Percentiles rank a stretch among this genome's conserved stretches.
Conservation (phyloP, 1,284 basidiomycete genomes). For the Mycena sp. region DNA sequence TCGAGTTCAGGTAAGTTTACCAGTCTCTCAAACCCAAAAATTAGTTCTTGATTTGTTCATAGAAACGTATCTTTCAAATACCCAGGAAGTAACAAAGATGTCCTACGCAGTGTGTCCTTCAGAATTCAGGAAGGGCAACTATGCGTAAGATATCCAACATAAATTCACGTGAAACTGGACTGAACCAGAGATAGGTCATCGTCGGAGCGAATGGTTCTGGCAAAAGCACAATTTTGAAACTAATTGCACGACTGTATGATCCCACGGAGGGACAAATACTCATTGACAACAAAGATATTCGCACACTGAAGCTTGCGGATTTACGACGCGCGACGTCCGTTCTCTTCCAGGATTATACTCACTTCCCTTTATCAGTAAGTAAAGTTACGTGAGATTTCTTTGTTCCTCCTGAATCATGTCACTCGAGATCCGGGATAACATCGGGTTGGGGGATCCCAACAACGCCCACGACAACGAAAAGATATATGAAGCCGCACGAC, state of each 20-base stretch:
- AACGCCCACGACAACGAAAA: slow-evolving; percentile 62
- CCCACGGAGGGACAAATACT: slow-evolving; percentile 71
- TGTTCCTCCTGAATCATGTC: background rate
- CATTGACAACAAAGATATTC: slow-evolving; percentile 71
- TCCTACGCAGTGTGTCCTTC: slow-evolving; percentile 73
- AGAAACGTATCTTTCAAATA: slow-evolving; percentile 81
- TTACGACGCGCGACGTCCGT: slow-evolving; percentile 71
- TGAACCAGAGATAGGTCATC: no score
- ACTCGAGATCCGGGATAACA: slow-evolving; percentile 76
- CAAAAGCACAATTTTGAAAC: slow-evolving; percentile 81
- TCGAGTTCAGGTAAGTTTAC: slow-evolving; percentile 68
- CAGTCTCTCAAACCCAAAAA: background rate
- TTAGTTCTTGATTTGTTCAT: slow-evolving; percentile 3
- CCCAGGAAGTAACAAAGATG: slow-evolving; percentile 64
- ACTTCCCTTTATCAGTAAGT: slow-evolving; percentile 78
- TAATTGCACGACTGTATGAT: slow-evolving; percentile 77
- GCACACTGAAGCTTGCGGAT: slow-evolving; percentile 65
- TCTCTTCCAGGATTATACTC: slow-evolving; percentile 82
- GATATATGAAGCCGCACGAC: slow-evolving; percentile 67
- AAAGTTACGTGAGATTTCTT: background rate
- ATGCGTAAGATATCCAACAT: slow-evolving; percentile 59
- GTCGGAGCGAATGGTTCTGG: slow-evolving; percentile 82
- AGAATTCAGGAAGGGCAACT: slow-evolving; percentile 75
- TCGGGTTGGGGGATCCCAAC: slow-evolving; percentile 73
- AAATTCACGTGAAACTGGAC: background rate